A percentile compares a stretch with the other conserved stretches of the same genome.
Evolutionary conservation across 106 monocot species (phyloP).

Genomic region (Phalaenopsis aphrodite): DNA sequence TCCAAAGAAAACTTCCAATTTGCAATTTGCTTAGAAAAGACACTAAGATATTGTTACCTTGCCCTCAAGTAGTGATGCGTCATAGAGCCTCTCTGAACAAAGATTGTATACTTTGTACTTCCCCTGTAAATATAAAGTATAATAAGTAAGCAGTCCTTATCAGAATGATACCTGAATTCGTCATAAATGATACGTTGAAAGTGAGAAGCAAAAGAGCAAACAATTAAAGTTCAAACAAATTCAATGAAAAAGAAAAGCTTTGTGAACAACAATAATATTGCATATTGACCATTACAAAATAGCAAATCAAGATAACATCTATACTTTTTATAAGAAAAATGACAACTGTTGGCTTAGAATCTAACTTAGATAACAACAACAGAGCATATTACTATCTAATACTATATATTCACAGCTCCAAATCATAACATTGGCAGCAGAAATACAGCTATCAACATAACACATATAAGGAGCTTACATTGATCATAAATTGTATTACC

Average conservation of each 20-base stretch:
- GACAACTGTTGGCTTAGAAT: background rate
- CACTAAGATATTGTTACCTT: conserved; percentile 29
- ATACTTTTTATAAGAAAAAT: background rate
- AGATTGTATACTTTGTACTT: conserved; percentile 91
- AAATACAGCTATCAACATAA: too few species aligned
- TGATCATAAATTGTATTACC: background rate
- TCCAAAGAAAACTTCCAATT: background rate
- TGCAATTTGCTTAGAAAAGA: background rate
- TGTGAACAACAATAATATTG: background rate
- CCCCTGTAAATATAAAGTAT: conserved; percentile 29
- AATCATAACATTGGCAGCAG: too few species aligned
- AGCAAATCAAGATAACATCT: background rate
- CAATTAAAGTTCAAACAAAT: background rate
- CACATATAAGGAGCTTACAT: too few species aligned
- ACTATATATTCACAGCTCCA: too few species aligned
- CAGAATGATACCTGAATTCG: background rate
- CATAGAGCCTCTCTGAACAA: conserved; percentile 82
- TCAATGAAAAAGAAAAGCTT: background rate
- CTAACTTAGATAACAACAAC: background rate
- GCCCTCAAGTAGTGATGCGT: conserved; percentile 75
- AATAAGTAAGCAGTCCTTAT: background rate
- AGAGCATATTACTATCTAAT: background rate
- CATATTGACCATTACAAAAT: background rate
- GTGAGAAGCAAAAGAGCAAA: background rate
- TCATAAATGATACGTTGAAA: background rate